Base-by-base conservation (phyloP, 805 yeast species). In the Candida silvatica region DNA sequence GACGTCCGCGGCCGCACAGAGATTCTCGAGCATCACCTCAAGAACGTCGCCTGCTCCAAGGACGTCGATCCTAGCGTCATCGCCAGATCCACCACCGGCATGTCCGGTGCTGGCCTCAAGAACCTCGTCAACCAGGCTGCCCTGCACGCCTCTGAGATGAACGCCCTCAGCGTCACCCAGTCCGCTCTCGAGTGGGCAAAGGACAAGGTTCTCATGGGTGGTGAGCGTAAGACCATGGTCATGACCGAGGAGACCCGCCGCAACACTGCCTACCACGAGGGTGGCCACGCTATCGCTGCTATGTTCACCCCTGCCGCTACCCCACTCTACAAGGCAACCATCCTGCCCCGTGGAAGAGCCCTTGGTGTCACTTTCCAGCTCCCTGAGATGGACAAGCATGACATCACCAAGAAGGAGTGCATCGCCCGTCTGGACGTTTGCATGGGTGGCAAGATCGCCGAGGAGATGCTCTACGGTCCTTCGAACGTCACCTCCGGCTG, bases 361-460 rank as follows among this genome's bases (percentile, higher is more conserved):
- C 66, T 92, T 35, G 99, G 99, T 56, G 76, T 92, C 31, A 94
- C 98, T 1, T 92, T 88, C 74, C 97, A 90, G 60, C 72, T 92
- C 45, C 98, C 98, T 3, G 97, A 92, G 56, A 86, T 88, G 90
- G 98, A 92, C 62, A 90, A 92, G 64, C 87, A 84, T 41, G 97
- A 90, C 53, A 82, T 84, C 60, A 86, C 96, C 22, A 82, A 74
- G 56, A 75, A 70, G 41, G 97, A 92, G 61, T 84, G 96, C 56
- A 68, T 80, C 44, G 96, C 97, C 0, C 69, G 94, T 43, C 62
- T 92, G 45, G 98, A 92, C 58, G 98, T 92, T 33, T 87, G 96
- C 56, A 92, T 92, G 98, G 99, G 98, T 41, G 99, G 99, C 44
- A 88, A 88, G 58, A 78, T 87, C 39, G 98, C 98, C 20, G 99